Percentiles rank a stretch among this genome's conserved stretches.
Evolutionary conservation across 2,329 filamentous ascomycete genomes (phyloP).

Genomic region (Amesomyces nigricolor): DNA sequence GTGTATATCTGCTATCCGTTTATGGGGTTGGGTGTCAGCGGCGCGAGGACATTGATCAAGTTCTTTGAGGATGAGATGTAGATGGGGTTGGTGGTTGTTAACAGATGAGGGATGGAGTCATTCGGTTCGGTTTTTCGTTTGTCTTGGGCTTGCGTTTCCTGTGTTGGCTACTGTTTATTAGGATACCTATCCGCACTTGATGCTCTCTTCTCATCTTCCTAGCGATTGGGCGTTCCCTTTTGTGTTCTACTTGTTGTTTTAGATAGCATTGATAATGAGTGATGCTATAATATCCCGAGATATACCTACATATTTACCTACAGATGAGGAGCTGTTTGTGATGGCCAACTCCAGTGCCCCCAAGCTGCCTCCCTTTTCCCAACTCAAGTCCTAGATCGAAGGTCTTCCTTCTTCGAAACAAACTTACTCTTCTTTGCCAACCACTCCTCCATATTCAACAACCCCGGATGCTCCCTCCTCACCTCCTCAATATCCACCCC

Average conservation of each 20-base stretch:
- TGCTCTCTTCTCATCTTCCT: no score
- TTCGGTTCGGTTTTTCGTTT: no score
- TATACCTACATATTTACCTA: no score
- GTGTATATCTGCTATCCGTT: slow-evolving; percentile 88
- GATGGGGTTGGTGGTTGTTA: not conserved
- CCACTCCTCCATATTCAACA: slow-evolving; percentile 33
- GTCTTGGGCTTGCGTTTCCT: not conserved
- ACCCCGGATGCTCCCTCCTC: slow-evolving; percentile 28
- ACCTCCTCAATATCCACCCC: slow-evolving; percentile 29
- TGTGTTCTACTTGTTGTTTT: no score
- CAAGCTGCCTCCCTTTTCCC: no score
- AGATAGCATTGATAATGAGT: no score
- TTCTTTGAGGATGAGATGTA: slow-evolving; percentile 68
- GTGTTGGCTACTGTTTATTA: not conserved
- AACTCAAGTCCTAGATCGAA: no score
- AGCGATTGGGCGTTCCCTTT: no score
- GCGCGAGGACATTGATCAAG: slow-evolving; percentile 77
- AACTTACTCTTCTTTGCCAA: slow-evolving; percentile 30
- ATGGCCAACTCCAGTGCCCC: no score
- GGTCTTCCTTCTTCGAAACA: slow-evolving; percentile 1
- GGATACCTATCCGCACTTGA: not conserved
- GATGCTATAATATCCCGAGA: no score
- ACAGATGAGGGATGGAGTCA: no score
- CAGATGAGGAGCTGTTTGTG: no score
- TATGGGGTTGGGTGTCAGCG: slow-evolving; percentile 74